Evolutionary conservation across 2,329 filamentous ascomycete species (phyloP).

Genomic region (Alternaria postmessia): DNA sequence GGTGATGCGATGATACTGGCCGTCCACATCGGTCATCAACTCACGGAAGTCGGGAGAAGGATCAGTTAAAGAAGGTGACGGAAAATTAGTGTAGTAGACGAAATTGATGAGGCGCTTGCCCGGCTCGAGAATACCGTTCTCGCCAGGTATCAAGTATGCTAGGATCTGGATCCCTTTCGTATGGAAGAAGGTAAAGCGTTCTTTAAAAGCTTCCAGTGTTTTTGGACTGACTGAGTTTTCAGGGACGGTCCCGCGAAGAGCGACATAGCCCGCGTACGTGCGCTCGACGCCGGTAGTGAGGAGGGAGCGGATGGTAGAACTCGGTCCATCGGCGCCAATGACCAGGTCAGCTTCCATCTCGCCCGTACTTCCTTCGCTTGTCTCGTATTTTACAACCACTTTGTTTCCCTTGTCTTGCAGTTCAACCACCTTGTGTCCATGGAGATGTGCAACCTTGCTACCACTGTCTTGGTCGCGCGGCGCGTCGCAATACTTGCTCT

Average conservation of each 20-base stretch:
- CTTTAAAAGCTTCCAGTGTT: conserved; percentile 41
- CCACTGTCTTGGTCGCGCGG: conserved; percentile 22
- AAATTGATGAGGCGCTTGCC: conserved; percentile 58
- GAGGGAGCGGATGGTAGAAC: conserved; percentile 37
- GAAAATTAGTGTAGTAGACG: conserved; percentile 58
- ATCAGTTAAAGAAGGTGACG: conserved; percentile 37
- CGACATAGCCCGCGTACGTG: conserved; percentile 45
- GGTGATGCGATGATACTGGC: conserved; percentile 53
- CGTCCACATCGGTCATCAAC: conserved; percentile 56
- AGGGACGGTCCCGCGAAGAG: conserved; percentile 42
- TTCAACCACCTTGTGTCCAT: conserved; percentile 35
- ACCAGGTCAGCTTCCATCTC: conserved; percentile 38
- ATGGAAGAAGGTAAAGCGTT: conserved; percentile 55
- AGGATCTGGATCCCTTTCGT: conserved; percentile 49
- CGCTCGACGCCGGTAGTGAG: conserved; percentile 31
- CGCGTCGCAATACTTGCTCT: conserved; percentile 37
- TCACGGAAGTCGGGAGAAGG: conserved; percentile 50
- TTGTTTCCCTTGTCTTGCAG: conserved; percentile 29
- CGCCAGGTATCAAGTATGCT: conserved; percentile 57
- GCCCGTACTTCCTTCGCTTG: conserved; percentile 22
- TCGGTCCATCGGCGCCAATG: conserved; percentile 44
- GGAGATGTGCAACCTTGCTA: conserved; percentile 29
- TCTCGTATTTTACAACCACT: conserved; percentile 30
- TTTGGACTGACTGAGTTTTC: conserved; percentile 31
- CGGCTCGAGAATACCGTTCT: conserved; percentile 49